Conservation (phyloP, 441 rosid species). For the Lepidium campestre region DNA sequence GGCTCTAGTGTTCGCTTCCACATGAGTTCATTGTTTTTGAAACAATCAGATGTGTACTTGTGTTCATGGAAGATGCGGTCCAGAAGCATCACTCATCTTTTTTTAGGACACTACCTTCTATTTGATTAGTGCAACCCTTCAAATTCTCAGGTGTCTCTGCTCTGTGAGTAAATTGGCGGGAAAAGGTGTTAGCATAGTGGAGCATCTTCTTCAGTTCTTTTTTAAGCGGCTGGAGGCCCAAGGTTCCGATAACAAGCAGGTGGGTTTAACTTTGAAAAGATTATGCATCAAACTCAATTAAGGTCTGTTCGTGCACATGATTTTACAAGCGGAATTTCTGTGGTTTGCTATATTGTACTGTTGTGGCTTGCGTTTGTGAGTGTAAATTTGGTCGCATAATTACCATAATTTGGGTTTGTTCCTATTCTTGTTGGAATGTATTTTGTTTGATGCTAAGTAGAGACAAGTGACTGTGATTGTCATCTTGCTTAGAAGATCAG, state of each 20-base stretch:
- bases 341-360: background rate
- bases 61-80: constrained; percentile 16
- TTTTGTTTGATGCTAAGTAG: background rate
- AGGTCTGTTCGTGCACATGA: background rate
- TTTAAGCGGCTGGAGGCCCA: constrained; percentile 79
- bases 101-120: constrained; percentile 14
- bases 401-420: background rate
- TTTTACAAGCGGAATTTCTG: constrained; percentile 4
- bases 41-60: constrained; percentile 7
- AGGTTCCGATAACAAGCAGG: constrained; percentile 84
- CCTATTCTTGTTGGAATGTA: constrained; percentile 4
- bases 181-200: constrained; percentile 64
- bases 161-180: constrained; percentile 81
- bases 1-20: constrained; percentile 1
- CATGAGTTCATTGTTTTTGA: background rate
- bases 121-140: constrained; percentile 14
- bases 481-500: constrained; percentile 10
- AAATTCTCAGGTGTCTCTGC: constrained; percentile 76
- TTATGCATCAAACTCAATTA: background rate
- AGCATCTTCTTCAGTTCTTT: constrained; percentile 86
- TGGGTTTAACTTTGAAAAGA: constrained; percentile 31
- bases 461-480: background rate
- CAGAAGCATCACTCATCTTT: background rate
- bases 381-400: constrained; percentile 2
- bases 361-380: constrained; percentile 15